phyloP scores from a whole-genome alignment of 2,329 filamentous ascomycete genomes.

The Falciphora oryzae region DNA sequence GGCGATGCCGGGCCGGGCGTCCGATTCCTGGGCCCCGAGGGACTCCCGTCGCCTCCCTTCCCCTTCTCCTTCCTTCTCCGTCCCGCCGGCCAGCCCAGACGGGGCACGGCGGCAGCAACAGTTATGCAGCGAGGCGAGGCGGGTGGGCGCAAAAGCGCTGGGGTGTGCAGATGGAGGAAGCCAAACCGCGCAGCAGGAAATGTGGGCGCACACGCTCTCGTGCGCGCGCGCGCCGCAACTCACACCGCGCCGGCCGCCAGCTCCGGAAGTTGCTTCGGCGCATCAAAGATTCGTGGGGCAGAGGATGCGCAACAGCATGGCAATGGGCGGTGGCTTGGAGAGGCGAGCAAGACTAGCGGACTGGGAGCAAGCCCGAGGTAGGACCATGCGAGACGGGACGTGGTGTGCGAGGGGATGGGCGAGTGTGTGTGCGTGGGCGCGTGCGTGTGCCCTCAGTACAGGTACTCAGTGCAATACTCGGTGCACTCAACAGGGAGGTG shows the following conservation, averaged over 20 bases:
- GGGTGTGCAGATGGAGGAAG: not conserved
- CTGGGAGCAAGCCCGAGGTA: not conserved
- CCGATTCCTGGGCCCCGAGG: not conserved
- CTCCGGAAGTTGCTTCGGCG: not conserved
- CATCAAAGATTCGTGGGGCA: not conserved
- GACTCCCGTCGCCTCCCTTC: not conserved
- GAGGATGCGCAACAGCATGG: not conserved
- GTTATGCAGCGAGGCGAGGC: not conserved
- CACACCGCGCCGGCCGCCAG: not conserved
- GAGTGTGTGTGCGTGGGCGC: not conserved
- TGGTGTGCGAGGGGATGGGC: not conserved
- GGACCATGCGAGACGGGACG: not conserved
- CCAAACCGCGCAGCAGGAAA: not conserved
- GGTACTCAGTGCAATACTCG: too few relatives aligned
- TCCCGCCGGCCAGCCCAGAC: not conserved
- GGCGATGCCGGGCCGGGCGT: not conserved
- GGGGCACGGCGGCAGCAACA: not conserved
- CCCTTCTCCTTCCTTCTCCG: not conserved
- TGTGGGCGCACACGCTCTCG: not conserved
- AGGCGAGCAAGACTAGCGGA: not conserved
- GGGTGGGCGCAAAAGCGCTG: not conserved
- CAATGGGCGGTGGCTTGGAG: not conserved
- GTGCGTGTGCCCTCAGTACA: too few relatives aligned
- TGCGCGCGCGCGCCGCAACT: not conserved
- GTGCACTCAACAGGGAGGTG: too few relatives aligned